These are phyloP conservation scores for Microbotryum violaceum DNA, from an alignment of 1,284 basidiomycete species.

Conservation along the genomic window DNA sequence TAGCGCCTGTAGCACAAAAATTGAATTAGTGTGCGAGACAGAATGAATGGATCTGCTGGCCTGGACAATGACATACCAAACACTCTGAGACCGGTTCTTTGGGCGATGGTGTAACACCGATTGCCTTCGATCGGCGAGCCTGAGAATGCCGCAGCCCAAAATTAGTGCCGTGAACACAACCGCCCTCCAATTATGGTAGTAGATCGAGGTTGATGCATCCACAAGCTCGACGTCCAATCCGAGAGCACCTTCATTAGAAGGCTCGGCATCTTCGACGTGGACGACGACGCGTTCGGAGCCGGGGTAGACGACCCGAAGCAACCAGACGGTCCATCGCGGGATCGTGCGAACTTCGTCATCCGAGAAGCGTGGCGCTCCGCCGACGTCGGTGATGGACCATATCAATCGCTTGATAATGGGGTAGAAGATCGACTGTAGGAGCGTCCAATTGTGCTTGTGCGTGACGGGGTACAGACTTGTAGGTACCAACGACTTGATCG, in stretches of 20 bases:
- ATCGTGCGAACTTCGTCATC: background rate
- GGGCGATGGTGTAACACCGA: constrained; percentile 28
- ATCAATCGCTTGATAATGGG: constrained; percentile 28
- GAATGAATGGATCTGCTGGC: background rate
- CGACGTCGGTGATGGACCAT: constrained; percentile 27
- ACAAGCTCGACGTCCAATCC: constrained; percentile 6
- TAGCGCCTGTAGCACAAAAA: constrained; percentile 17
- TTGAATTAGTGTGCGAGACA: background rate
- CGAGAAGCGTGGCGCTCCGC: constrained; percentile 1
- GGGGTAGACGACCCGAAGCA: no score
- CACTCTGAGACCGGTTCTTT: constrained; percentile 15
- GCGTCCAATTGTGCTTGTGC: constrained; percentile 17
- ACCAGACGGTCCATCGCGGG: no score
- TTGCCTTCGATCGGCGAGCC: constrained; percentile 29
- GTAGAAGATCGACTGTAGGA: constrained; percentile 23
- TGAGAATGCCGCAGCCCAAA: background rate
- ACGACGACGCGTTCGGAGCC: background rate
- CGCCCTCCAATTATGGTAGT: background rate
- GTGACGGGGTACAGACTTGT: constrained; percentile 1
- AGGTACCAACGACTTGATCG: background rate
- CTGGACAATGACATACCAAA: constrained; percentile 8
- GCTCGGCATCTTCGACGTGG: background rate
- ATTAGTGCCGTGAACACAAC: background rate
- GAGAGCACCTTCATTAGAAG: background rate
- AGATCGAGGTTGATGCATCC: constrained; percentile 3